phyloP scores from a whole-genome alignment of 805 yeast genomes.

The Yamadazyma endophytica region DNA sequence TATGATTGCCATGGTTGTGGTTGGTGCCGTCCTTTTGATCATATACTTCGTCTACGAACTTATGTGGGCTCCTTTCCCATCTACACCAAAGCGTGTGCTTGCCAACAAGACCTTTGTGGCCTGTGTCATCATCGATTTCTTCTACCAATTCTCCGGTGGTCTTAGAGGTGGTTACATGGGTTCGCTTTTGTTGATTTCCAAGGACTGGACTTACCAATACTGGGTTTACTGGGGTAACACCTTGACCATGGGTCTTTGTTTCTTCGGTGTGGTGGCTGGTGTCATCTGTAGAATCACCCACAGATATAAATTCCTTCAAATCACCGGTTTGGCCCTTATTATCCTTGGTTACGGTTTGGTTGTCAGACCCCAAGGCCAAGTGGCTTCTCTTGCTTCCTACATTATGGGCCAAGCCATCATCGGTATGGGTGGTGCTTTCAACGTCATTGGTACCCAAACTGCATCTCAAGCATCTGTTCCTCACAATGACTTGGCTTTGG shows the following conservation, averaged over 20 bases:
- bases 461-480: constrained; percentile 41
- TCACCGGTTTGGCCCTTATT: constrained; percentile 28
- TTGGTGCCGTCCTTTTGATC: constrained; percentile 34
- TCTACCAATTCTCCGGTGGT: constrained; percentile 25
- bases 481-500: constrained; percentile 38
- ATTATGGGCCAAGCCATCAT: constrained; percentile 29
- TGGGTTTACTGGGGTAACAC: constrained; percentile 38
- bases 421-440: constrained; percentile 38
- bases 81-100: constrained; percentile 30
- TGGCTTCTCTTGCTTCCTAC: constrained; percentile 24
- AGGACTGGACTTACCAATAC: constrained; percentile 23
- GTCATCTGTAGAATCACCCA: constrained; percentile 26
- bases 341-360: constrained; percentile 27
- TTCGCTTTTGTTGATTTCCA: constrained; percentile 28
- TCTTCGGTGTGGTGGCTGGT: constrained; percentile 36
- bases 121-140: constrained; percentile 28
- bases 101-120: constrained; percentile 32
- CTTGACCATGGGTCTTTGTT: constrained; percentile 30
- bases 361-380: constrained; percentile 15
- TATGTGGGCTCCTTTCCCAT: constrained; percentile 30
- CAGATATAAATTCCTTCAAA: constrained; percentile 33
- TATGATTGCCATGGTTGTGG: constrained; percentile 41
- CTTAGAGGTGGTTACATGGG: constrained; percentile 25
- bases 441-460: constrained; percentile 30
- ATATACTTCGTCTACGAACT: constrained; percentile 32